phyloP scores from a whole-genome alignment of 345 rosid species.

The Ceriops zippeliana region DNA sequence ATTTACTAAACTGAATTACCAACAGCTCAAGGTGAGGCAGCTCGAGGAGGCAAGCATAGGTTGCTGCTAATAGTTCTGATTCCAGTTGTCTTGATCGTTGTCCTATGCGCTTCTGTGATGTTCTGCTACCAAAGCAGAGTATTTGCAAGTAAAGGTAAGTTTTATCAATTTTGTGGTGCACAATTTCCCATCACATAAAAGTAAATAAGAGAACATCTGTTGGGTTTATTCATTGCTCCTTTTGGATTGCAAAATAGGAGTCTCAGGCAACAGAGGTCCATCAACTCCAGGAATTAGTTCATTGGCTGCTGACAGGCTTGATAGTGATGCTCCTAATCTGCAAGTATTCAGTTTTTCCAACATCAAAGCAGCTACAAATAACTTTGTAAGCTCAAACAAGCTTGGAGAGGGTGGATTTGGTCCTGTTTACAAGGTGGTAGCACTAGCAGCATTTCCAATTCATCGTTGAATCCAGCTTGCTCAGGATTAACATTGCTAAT shows the following conservation, averaged over 20 bases:
- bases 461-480: neutral
- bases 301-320: neutral
- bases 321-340: slow-evolving; percentile 20
- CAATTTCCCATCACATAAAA: neutral
- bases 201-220: neutral
- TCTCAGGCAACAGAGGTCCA: neutral
- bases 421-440: slow-evolving; percentile 37
- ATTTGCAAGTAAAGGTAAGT: slow-evolving; percentile 22
- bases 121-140: slow-evolving; percentile 18
- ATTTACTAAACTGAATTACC: neutral
- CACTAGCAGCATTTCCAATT: neutral
- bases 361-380: slow-evolving; percentile 34
- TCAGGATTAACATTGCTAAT: neutral
- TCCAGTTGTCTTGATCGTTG: slow-evolving; percentile 20
- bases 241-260: neutral
- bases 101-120: slow-evolving; percentile 8
- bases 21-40: slow-evolving; percentile 28
- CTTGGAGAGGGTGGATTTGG: slow-evolving; percentile 50
- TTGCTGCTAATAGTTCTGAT: slow-evolving; percentile 18
- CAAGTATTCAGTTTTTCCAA: slow-evolving; percentile 24
- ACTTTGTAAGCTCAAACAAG: slow-evolving; percentile 33
- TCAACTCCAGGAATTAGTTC: neutral
- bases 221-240: neutral
- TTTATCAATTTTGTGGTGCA: neutral
- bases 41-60: slow-evolving; percentile 10